Evolutionary conservation across 2,329 filamentous ascomycete species (phyloP), one percentile per base, ranked within the genome.

Genomic region (Apiospora marii): DNA sequence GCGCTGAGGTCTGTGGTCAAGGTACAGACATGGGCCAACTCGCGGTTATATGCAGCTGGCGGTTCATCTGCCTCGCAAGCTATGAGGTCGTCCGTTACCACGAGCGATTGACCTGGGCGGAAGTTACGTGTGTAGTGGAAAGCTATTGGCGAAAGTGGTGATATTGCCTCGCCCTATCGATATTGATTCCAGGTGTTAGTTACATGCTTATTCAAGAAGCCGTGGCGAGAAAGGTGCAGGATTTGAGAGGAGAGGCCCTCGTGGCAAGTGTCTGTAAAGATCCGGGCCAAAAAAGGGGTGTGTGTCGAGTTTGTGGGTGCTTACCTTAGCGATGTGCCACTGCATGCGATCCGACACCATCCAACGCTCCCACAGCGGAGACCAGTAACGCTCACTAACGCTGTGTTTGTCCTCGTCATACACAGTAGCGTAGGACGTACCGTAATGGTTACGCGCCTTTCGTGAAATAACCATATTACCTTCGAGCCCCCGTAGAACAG

Each of bases 71-170:
- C 87, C 72, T 93, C 92, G 77, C 92, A 94, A 4, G 92, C 92
- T 73, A 95, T 94, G 49, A 96, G 84, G 77, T 96, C 93, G 81
- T 96, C 93, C 70, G 93, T 93, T 7, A 96, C 93, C 4, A 94
- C 83, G 8, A 95, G 87, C 0, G 92, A 93, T 81, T 95, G 93
- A 0, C 92, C 92, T 0, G 93, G 92, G 1, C 93, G 90, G 83
- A 96, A 96, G 82, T 95, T 96, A 74, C 93, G 91, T 3, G 93
- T 95, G 83, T 95, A 96, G 84, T 95, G 93, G 83, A 96, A 95
- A 2, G 92, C 92, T 73, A 95, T 92, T 0, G 93, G 93, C 0
- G 89, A 87, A 0, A 90, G 85, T n/a, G 93, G 91, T 10, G 92
- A 94, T 49, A 95, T 88, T 49, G 92, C 89, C 76, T 94, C 92